Percentiles rank a stretch among this genome's conserved stretches.
phyloP scores from a whole-genome alignment of 1,284 basidiomycete genomes.

The Austropuccinia psidii region DNA sequence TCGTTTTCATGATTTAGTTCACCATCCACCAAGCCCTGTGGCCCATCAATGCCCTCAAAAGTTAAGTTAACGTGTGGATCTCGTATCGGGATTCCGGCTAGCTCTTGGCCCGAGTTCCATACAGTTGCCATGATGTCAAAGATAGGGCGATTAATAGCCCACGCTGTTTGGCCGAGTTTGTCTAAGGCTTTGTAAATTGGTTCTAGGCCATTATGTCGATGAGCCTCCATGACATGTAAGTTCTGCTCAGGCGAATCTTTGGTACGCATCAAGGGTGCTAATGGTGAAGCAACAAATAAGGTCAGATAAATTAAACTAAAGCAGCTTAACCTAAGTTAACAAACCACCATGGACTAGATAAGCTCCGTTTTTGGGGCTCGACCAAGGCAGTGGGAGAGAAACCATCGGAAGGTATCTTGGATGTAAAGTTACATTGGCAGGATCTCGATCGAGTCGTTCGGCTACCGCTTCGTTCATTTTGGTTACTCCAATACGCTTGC shows the following conservation, averaged over 20 bases:
- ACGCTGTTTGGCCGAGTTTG: constrained; percentile 80
- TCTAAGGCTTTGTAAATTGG: constrained; percentile 81
- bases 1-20: too few species aligned
- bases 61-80: constrained; percentile 37
- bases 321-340: background rate
- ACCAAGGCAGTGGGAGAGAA: constrained; percentile 81
- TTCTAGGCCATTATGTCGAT: constrained; percentile 67
- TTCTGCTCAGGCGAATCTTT: constrained; percentile 85
- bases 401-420: constrained; percentile 95
- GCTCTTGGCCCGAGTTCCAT: constrained; percentile 63
- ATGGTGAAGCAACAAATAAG: background rate
- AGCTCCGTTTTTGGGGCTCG: constrained; percentile 67
- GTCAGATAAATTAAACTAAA: background rate
- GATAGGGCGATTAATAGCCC: constrained; percentile 73
- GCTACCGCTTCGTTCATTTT: constrained; percentile 74
- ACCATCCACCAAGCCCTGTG: constrained; percentile 58
- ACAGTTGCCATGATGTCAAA: constrained; percentile 65
- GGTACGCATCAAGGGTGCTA: constrained; percentile 77
- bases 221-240: constrained; percentile 69
- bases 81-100: constrained; percentile 47
- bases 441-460: constrained; percentile 69
- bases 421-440: constrained; percentile 67
- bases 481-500: constrained; percentile 84
- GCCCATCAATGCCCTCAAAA: constrained; percentile 52
- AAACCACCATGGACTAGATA: constrained; percentile 70